A percentile compares a stretch with the other conserved stretches of the same genome.
phyloP scores from a whole-genome alignment of 1,284 basidiomycete species.

The Pterula multifida region DNA sequence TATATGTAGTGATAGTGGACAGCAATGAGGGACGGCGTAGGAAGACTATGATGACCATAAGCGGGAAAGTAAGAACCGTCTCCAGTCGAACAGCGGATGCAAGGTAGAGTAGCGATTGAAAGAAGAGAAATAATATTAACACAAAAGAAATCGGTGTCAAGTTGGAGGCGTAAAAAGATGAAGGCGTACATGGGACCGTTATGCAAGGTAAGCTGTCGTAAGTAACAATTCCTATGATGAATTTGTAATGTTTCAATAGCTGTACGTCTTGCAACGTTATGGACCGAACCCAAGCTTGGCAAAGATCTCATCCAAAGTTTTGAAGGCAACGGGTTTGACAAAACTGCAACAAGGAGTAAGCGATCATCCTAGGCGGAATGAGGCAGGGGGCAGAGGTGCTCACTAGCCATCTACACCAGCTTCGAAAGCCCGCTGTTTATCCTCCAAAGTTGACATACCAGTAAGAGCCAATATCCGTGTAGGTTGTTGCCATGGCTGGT shows the following conservation, averaged over 20 bases:
- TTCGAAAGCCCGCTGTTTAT: slow-evolving; percentile 84
- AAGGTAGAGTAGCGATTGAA: neutral
- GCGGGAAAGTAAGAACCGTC: neutral
- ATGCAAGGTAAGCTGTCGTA: neutral
- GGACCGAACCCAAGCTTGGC: slow-evolving; percentile 53
- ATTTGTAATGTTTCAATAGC: too few relatives aligned
- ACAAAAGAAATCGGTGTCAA: too few relatives aligned
- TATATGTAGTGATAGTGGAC: too few relatives aligned
- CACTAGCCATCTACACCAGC: slow-evolving; percentile 94
- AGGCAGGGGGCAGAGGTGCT: too few relatives aligned
- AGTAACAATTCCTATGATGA: neutral
- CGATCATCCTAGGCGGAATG: slow-evolving; percentile 4
- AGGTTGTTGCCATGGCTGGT: slow-evolving; percentile 15
- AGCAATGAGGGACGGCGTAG: neutral
- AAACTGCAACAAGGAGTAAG: too few relatives aligned
- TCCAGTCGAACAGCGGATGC: neutral
- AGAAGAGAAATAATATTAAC: too few relatives aligned
- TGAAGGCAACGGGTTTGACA: slow-evolving; percentile 87
- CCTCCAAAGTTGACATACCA: slow-evolving; percentile 85
- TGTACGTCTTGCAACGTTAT: too few relatives aligned
- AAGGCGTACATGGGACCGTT: neutral
- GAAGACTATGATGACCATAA: neutral
- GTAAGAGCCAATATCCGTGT: slow-evolving; percentile 83
- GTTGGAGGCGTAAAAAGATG: neutral
- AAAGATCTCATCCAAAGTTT: slow-evolving; percentile 80